Evolutionary conservation across 257 asterid species (phyloP).

Genomic region (Fraxinus americana): DNA sequence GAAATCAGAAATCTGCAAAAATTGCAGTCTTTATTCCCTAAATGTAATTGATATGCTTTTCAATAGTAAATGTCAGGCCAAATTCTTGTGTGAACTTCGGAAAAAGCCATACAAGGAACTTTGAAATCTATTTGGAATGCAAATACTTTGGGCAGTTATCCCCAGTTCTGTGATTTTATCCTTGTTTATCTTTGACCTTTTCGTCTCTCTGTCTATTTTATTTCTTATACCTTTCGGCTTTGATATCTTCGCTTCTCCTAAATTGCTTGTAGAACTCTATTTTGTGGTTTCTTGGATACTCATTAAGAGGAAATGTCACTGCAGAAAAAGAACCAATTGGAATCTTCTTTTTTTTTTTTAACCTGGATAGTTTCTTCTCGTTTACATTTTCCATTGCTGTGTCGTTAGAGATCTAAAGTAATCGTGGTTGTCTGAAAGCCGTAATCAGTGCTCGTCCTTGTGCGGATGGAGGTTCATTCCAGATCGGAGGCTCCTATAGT

Average conservation of each 20-base stretch:
- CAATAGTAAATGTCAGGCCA: constrained; percentile 1
- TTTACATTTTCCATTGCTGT: not conserved
- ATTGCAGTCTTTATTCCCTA: constrained; percentile 19
- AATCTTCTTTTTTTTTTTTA: no score
- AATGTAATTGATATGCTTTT: constrained; percentile 33
- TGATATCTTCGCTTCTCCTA: not conserved
- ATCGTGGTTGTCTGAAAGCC: no score
- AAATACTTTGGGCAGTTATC: not conserved
- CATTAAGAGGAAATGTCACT: not conserved
- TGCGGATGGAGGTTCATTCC: not conserved
- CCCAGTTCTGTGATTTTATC: not conserved
- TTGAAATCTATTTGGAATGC: not conserved
- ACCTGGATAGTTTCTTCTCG: not conserved
- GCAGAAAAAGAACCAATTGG: not conserved
- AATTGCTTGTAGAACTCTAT: not conserved
- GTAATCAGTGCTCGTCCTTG: no score
- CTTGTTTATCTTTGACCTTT: not conserved
- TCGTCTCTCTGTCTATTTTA: not conserved
- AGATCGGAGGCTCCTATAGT: no score
- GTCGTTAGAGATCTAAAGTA: no score
- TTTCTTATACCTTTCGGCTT: not conserved
- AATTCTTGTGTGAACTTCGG: not conserved
- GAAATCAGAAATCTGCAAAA: constrained; percentile 23
- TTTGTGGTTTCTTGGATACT: no score
- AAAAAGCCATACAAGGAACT: not conserved